phyloP scores from a whole-genome alignment of 176 grass and related monocot species.

The Metroxylon sagu region DNA sequence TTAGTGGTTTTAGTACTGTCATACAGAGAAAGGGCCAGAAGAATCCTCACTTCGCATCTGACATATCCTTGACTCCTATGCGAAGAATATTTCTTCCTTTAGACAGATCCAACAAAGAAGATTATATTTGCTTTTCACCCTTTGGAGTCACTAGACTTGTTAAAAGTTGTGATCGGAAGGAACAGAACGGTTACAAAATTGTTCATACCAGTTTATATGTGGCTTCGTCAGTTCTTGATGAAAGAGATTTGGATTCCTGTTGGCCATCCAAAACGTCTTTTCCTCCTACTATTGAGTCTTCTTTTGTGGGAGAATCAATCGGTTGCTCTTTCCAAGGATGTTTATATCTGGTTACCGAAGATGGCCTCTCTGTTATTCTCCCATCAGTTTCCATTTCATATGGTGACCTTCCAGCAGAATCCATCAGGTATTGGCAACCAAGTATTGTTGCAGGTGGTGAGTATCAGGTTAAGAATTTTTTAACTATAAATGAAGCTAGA shows the following conservation, averaged over 20 bases:
- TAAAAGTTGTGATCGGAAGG: conserved; percentile 32
- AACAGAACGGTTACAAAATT: conserved; percentile 41
- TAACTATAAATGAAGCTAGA: conserved; percentile 30
- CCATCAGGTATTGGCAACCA: conserved; percentile 45
- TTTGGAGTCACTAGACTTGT: conserved; percentile 69
- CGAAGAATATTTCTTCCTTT: conserved; percentile 73
- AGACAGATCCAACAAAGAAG: conserved; percentile 42
- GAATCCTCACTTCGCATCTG: conserved; percentile 13
- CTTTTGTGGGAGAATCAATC: conserved; percentile 51
- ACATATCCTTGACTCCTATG: conserved; percentile 24
- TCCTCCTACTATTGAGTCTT: conserved; percentile 32
- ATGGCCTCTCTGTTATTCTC: conserved; percentile 73
- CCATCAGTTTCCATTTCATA: conserved; percentile 59
- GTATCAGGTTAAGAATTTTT: conserved; percentile 36
- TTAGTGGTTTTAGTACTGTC: conserved; percentile 47
- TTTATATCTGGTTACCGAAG: conserved; percentile 71
- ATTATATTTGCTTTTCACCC: conserved; percentile 63
- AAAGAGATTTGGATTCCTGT: conserved; percentile 31
- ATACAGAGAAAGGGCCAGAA: conserved; percentile 27
- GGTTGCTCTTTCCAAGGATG: conserved; percentile 70
- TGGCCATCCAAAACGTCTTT: conserved; percentile 17
- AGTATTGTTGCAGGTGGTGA: conserved; percentile 21
- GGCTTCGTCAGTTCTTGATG: conserved; percentile 26
- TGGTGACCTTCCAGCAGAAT: conserved; percentile 20
- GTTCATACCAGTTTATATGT: conserved; percentile 49